Conservation (phyloP, 2,329 filamentous ascomycete genomes). For the Paramyrothecium roridum region DNA sequence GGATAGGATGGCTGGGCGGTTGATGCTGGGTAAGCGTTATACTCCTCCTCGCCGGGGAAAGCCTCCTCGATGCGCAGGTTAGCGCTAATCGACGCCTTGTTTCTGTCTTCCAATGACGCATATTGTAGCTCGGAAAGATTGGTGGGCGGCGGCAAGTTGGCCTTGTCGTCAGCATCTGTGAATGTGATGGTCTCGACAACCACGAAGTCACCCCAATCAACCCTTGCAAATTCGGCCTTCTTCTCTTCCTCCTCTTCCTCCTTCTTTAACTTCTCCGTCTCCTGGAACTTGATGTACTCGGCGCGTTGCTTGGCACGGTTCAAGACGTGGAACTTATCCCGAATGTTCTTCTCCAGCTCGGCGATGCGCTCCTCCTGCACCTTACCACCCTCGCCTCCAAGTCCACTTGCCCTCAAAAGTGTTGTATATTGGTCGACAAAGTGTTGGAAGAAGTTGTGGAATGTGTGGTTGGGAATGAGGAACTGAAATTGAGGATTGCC, state of each 20-base stretch:
- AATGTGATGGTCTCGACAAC: slow-evolving; percentile 95
- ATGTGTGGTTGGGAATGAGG: slow-evolving; percentile 87
- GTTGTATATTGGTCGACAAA: slow-evolving; percentile 92
- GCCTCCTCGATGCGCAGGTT: slow-evolving; percentile 91
- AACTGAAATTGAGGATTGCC: slow-evolving; percentile 97
- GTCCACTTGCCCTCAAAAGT: slow-evolving; percentile 65
- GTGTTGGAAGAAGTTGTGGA: slow-evolving; percentile 92
- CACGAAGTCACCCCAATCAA: slow-evolving; percentile 98
- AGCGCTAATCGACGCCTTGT: slow-evolving; percentile 79
- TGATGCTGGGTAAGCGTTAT: slow-evolving; percentile 43
- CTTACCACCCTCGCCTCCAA: slow-evolving; percentile 64
- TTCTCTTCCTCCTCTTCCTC: slow-evolving; percentile 86
- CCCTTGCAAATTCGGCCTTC: slow-evolving; percentile 71
- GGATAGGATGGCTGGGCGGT: slow-evolving; percentile 32
- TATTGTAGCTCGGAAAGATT: slow-evolving; percentile 90
- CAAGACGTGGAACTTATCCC: slow-evolving; percentile 77
- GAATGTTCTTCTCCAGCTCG: slow-evolving; percentile 70
- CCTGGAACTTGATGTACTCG: slow-evolving; percentile 82
- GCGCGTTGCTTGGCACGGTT: slow-evolving; percentile 80
- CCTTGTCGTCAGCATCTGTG: slow-evolving; percentile 81
- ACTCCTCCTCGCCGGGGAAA: slow-evolving; percentile 75
- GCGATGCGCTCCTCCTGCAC: slow-evolving; percentile 69
- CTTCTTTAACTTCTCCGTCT: slow-evolving; percentile 81
- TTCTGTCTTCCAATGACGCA: slow-evolving; percentile 91
- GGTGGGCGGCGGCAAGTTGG: slow-evolving; percentile 83